A percentile compares a stretch with the other conserved stretches of the same genome.
Conservation (phyloP, 202 grass and related monocot species). For the Schoenoplectus triqueter region DNA sequence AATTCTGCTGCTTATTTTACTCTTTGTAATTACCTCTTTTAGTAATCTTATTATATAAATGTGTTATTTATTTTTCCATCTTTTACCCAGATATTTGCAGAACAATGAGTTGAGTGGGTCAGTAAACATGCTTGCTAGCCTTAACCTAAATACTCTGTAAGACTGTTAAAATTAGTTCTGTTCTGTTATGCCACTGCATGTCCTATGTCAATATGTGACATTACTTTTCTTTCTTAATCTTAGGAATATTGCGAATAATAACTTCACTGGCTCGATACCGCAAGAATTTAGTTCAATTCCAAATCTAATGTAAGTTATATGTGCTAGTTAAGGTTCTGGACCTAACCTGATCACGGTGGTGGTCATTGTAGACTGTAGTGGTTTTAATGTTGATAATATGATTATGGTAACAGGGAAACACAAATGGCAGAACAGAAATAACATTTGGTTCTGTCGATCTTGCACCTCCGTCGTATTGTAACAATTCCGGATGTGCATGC, state of each 20-base stretch:
- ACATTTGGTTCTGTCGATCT: constrained; percentile 1
- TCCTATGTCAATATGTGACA: constrained; percentile 34
- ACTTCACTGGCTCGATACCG: constrained; percentile 97
- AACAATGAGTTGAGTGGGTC: constrained; percentile 87
- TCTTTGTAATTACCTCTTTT: constrained; percentile 28
- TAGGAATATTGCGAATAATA: constrained; percentile 97
- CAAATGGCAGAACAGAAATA: neutral
- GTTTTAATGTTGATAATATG: neutral
- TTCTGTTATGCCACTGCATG: constrained; percentile 36
- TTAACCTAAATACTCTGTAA: constrained; percentile 87
- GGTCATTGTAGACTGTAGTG: constrained; percentile 5
- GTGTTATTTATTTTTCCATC: constrained; percentile 31
- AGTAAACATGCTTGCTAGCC: constrained; percentile 74
- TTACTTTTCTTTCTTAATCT: constrained; percentile 29
- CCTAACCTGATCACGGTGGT: neutral
- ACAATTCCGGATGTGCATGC: neutral
- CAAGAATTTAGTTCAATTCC: constrained; percentile 82
- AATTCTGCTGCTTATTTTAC: constrained; percentile 18
- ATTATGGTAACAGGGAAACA: neutral
- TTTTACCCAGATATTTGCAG: constrained; percentile 80
- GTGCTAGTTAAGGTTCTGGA: constrained; percentile 13
- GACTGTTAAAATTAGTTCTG: constrained; percentile 16
- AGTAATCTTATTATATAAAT: constrained; percentile 26
- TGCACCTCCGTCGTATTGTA: neutral
- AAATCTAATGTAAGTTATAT: constrained; percentile 69